Evolutionary conservation across 108 stramenopile genomes (phyloP).

Genomic region (Thalassiosira profunda): DNA sequence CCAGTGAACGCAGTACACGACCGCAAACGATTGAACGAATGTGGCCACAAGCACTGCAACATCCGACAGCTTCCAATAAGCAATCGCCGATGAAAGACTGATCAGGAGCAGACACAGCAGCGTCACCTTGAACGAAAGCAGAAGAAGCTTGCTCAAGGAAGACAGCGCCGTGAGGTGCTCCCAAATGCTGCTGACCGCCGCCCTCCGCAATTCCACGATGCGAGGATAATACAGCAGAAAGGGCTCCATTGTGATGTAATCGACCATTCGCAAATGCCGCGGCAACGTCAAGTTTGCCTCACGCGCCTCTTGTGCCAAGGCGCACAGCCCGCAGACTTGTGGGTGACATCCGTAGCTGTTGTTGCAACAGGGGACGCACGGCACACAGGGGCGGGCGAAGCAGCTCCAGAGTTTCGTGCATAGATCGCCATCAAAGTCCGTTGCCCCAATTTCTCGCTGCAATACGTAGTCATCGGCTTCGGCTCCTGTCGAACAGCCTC

Average conservation of each 20-base stretch:
- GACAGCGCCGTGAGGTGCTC: conserved; percentile 48
- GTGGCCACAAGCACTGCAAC: conserved; percentile 56
- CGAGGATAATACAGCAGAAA: conserved; percentile 67
- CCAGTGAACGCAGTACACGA: conserved; percentile 69
- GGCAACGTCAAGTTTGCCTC: conserved; percentile 61
- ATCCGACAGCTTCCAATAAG: conserved; percentile 36
- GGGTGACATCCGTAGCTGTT: conserved; percentile 52
- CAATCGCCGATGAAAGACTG: conserved; percentile 25
- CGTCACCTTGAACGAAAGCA: conserved; percentile 25
- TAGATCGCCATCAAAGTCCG: conserved; percentile 7
- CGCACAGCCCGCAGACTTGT: conserved; percentile 79
- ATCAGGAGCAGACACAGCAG: conserved; percentile 30
- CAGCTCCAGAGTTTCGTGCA: conserved; percentile 50
- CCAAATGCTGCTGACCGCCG: conserved; percentile 8
- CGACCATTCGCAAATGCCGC: conserved; percentile 58
- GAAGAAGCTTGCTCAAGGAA: conserved; percentile 28
- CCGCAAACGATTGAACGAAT: conserved; percentile 57
- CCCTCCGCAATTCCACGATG: conserved; percentile 32
- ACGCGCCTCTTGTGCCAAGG: conserved; percentile 82
- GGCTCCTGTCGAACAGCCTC: conserved; percentile 13
- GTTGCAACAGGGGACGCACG: conserved; percentile 42
- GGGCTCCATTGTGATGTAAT: conserved; percentile 85
- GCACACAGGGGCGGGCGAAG: conserved; percentile 30
- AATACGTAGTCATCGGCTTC: background rate
- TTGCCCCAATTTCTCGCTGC: background rate